A percentile compares a stretch with the other conserved stretches of the same genome.
Conservation (phyloP, 1,284 basidiomycete genomes). For the Puccinia horiana region DNA sequence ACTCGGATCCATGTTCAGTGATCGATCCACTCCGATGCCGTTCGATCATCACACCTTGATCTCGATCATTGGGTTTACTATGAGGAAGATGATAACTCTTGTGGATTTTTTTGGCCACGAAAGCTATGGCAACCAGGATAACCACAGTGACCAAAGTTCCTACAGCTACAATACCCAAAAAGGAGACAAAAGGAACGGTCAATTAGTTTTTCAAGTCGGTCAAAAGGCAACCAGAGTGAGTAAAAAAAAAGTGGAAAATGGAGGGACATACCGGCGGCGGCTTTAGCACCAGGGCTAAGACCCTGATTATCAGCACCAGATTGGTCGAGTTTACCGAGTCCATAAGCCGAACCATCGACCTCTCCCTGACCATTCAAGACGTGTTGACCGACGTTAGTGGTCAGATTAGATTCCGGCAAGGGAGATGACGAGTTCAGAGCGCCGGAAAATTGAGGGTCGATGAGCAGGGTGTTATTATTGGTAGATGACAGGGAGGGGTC, state of each 20-base stretch:
- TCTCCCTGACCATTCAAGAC: constrained; percentile 10
- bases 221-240: background rate
- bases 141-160: background rate
- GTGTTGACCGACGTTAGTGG: constrained; percentile 20
- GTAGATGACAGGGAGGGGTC: background rate
- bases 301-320: background rate
- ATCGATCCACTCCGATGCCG: background rate
- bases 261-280: constrained; percentile 1
- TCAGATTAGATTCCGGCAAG: background rate
- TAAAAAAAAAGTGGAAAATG: background rate
- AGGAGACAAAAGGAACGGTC: no score
- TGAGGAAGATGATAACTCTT: no score
- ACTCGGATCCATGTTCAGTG: background rate
- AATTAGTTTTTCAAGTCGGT: background rate
- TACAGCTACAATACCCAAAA: background rate
- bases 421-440: background rate
- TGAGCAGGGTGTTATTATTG: background rate
- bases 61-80: background rate
- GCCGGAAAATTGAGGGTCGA: background rate
- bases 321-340: background rate
- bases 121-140: background rate
- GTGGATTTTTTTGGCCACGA: background rate
- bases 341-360: constrained; percentile 21
- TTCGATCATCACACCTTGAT: background rate
- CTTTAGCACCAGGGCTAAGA: constrained; percentile 16